These are phyloP conservation scores for Scheffersomyces illinoinensis DNA, from an alignment of 1,139 yeast species.

Conservation along the genomic window DNA sequence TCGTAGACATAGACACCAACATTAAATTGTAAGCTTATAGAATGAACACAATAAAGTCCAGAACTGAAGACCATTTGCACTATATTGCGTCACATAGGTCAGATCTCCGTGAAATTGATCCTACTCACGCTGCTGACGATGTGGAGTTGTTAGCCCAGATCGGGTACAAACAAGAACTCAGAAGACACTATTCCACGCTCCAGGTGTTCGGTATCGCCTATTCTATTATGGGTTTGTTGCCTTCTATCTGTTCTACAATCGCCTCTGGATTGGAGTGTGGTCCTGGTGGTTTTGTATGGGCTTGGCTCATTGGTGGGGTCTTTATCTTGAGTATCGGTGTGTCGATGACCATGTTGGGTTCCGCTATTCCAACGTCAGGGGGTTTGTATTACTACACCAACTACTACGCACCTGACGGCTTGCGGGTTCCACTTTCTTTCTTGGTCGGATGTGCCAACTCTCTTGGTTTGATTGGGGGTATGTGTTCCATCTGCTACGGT, in stretches of 20 bases:
- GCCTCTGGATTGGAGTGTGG: conserved; percentile 48
- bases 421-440: conserved; percentile 37
- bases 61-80: conserved; percentile 5
- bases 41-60: neutral
- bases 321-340: conserved; percentile 60
- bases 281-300: conserved; percentile 65
- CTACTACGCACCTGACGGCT: conserved; percentile 33
- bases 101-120: conserved; percentile 18
- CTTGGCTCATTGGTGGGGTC: conserved; percentile 64
- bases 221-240: conserved; percentile 54
- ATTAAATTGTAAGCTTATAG: neutral
- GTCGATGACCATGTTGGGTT: conserved; percentile 66
- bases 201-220: conserved; percentile 57
- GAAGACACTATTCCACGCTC: conserved; percentile 46
- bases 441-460: conserved; percentile 37
- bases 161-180: conserved; percentile 54
- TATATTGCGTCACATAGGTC: conserved; percentile 8
- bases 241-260: conserved; percentile 43
- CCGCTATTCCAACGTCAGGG: conserved; percentile 73
- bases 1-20: neutral
- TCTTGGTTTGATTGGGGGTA: conserved; percentile 36
- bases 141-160: conserved; percentile 52
- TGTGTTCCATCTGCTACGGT: conserved; percentile 41
- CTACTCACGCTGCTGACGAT: conserved; percentile 33
- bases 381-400: conserved; percentile 48